Evolutionary conservation across 73 alveolate species (phyloP).

Genomic region (Tetrahymena malaccensis): DNA sequence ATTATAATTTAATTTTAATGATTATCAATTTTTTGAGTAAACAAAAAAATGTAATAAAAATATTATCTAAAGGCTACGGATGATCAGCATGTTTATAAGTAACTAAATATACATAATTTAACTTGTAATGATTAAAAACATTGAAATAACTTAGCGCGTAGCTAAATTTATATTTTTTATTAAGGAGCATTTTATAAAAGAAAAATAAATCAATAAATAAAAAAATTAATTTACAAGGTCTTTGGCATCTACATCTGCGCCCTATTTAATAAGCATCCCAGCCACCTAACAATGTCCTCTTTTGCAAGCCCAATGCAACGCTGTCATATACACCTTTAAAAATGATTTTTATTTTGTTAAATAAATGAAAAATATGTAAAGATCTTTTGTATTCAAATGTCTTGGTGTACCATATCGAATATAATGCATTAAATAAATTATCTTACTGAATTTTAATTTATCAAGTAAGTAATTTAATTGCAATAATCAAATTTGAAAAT

Average conservation of each 20-base stretch:
- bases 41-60: neutral
- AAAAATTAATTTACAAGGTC: neutral
- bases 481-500: neutral
- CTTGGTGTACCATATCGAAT: neutral
- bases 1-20: too few species aligned
- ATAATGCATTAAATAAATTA: too few species aligned
- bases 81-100: too few species aligned
- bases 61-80: neutral
- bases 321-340: constrained; percentile 33
- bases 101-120: too few species aligned
- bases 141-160: neutral
- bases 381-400: neutral
- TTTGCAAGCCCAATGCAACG: constrained; percentile 47
- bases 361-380: too few species aligned
- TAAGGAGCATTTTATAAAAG: neutral
- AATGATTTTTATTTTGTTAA: neutral
- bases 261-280: neutral
- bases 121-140: too few species aligned
- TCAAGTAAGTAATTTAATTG: neutral
- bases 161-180: too few species aligned
- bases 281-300: constrained; percentile 37
- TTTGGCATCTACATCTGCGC: constrained; percentile 32
- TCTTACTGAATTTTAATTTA: neutral
- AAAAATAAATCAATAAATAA: too few species aligned
- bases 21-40: neutral